phyloP scores from a whole-genome alignment of 2,329 filamentous ascomycete species.

The Gremmenia infestans region DNA sequence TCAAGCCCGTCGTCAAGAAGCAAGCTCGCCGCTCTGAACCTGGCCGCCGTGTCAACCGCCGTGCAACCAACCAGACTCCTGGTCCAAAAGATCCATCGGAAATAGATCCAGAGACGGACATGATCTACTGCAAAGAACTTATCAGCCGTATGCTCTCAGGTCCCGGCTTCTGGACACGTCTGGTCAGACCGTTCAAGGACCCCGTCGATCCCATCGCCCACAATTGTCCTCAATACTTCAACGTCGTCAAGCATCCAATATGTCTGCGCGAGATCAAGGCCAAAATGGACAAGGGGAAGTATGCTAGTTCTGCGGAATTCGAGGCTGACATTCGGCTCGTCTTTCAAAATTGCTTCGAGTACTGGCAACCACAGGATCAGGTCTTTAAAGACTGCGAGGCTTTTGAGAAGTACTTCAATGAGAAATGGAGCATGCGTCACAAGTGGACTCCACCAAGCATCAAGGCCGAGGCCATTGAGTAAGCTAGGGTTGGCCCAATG shows the following conservation, averaged over 20 bases:
- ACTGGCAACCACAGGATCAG: slow-evolving; percentile 51
- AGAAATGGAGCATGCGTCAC: slow-evolving; percentile 54
- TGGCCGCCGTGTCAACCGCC: slow-evolving; percentile 11
- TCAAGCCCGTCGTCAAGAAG: slow-evolving; percentile 23
- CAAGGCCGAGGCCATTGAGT: slow-evolving; percentile 34
- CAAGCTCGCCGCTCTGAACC: slow-evolving; percentile 20
- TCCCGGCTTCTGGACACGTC: slow-evolving; percentile 62
- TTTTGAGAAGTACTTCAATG: slow-evolving; percentile 53
- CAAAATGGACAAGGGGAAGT: slow-evolving; percentile 53
- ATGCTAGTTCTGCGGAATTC: slow-evolving; percentile 49
- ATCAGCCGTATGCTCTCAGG: slow-evolving; percentile 57
- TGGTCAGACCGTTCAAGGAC: slow-evolving; percentile 57
- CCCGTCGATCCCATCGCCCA: slow-evolving; percentile 53
- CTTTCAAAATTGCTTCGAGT: slow-evolving; percentile 59
- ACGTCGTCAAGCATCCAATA: slow-evolving; percentile 58
- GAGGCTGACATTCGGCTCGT: slow-evolving; percentile 55
- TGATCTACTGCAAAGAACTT: slow-evolving; percentile 55
- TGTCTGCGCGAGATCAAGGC: slow-evolving; percentile 55
- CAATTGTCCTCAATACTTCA: slow-evolving; percentile 56
- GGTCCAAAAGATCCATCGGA: not conserved
- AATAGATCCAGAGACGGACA: slow-evolving; percentile 37
- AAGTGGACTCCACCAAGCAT: slow-evolving; percentile 55
- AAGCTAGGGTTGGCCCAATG: not conserved
- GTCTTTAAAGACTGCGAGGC: slow-evolving; percentile 53
- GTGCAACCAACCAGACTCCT: not conserved